A percentile compares a stretch with the other conserved stretches of the same genome.
These are phyloP conservation scores for Phoenix dactylifera DNA, from an alignment of 176 grass and related monocot genomes.

Conservation along the genomic window DNA sequence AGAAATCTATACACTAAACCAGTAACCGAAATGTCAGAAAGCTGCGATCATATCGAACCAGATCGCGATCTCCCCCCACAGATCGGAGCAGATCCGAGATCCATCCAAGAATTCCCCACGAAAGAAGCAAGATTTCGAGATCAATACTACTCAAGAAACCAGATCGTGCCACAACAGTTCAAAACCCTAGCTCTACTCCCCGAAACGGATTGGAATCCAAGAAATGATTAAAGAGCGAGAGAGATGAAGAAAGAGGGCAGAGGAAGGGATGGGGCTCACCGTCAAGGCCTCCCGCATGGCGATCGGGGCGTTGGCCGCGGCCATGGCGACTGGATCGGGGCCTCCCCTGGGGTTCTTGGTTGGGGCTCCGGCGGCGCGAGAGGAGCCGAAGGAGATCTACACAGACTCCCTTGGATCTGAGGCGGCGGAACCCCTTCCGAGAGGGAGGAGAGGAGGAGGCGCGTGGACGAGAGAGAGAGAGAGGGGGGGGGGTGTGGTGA, in stretches of 20 bases:
- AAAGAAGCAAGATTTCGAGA: no score
- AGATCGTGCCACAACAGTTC: no score
- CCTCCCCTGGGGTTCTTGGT: slow-evolving; percentile 3
- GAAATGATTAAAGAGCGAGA: not conserved
- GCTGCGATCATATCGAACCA: no score
- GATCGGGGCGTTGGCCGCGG: slow-evolving; percentile 93
- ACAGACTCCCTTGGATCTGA: not conserved
- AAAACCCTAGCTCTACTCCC: not conserved
- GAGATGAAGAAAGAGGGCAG: not conserved
- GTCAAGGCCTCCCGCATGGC: slow-evolving; percentile 89
- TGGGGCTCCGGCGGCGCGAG: slow-evolving; percentile 2
- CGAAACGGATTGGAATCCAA: slow-evolving; percentile 2
- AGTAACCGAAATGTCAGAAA: no score
- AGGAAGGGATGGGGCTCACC: slow-evolving; percentile 20
- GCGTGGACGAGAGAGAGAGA: slow-evolving; percentile 10
- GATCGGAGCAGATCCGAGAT: no score
- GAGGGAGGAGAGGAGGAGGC: not conserved
- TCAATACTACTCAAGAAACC: no score
- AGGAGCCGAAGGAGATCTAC: not conserved
- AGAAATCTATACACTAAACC: no score
- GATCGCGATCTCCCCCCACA: no score
- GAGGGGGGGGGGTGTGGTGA: no score
- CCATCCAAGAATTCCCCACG: no score
- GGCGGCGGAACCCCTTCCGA: not conserved
- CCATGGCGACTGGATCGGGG: slow-evolving; percentile 45